Base-by-base conservation (phyloP, 306 rosid species). In the Malus fusca region DNA sequence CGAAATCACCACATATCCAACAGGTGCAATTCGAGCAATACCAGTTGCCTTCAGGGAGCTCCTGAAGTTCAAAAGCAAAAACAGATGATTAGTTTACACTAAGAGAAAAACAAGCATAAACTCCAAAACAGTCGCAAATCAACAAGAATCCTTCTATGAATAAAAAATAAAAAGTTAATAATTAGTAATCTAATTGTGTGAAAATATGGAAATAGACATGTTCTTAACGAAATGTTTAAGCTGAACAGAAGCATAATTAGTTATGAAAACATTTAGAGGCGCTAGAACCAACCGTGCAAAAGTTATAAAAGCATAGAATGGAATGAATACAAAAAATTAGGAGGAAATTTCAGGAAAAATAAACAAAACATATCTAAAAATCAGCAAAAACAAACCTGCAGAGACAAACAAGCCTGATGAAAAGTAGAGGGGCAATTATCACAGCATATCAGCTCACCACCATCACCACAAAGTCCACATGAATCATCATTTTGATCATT, bases 41-140 rank as follows among this genome's bases (percentile, higher is more conserved):
- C 97, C 97, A 95, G 86, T 83, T 87, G 74, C 98, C 98, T 76
- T 92, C 97, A 56, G 97, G 98, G 79, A 92, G 89, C 79, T 95
- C 98, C 98, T 95, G 90, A 77, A 80, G 58, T 82, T 76, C 64
- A 78, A 56, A 79, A 60, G 58, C 19, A 77, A 81, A 68, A 75
- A 30, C 44, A 71, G 43, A 77, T 76, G 66, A 84, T 69, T 69
- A 62, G 72, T 74, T 33, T 35, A 74, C 35, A 30, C 7, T 55
- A 68, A 71, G 69, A 80, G 73, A 73, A 19, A 60, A 66, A 79
- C 22, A 71, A 53, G 26, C 21, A 74, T 78, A 72, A 75, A 73
- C 60, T 77, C 71, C 76, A 60, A 74, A 40, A 72, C 59, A 79
- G 60, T n/a, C n/a, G n/a, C 62, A 66, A 69, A 77, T 76, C 28